Evolutionary conservation across 2,329 filamentous ascomycete species (phyloP).

Genomic region (Chrysosporium queenslandicum): DNA sequence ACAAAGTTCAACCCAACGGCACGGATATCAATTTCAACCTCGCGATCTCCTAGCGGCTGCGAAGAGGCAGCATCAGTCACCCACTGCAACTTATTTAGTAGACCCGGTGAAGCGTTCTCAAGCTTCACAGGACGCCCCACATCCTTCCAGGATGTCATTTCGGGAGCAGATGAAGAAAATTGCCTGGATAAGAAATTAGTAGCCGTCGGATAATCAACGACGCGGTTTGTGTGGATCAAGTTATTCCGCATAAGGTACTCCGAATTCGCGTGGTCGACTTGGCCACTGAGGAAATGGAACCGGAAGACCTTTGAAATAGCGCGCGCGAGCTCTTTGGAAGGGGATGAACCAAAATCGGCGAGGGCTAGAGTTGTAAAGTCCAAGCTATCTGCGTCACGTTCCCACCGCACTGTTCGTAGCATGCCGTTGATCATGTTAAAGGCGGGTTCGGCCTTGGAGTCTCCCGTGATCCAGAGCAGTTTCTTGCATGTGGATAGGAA

Average conservation of each 20-base stretch:
- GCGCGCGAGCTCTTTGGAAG: slow-evolving; percentile 7
- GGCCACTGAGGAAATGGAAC: slow-evolving; percentile 9
- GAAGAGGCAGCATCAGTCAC: not conserved
- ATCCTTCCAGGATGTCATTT: slow-evolving; percentile 3
- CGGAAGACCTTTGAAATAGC: slow-evolving; percentile 20
- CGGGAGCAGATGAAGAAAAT: not conserved
- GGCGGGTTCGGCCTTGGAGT: slow-evolving; percentile 23
- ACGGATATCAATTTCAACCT: slow-evolving; percentile 22
- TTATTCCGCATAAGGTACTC: slow-evolving; percentile 20
- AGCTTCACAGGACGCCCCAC: slow-evolving; percentile 7
- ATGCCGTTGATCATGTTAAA: slow-evolving; percentile 28
- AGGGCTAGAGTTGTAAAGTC: slow-evolving; percentile 22
- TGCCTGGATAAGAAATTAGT: slow-evolving; percentile 10
- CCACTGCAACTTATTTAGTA: slow-evolving; percentile 10
- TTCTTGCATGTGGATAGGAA: slow-evolving; percentile 22
- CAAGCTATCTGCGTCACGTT: slow-evolving; percentile 25
- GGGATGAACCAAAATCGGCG: slow-evolving; percentile 7
- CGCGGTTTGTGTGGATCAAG: slow-evolving; percentile 20
- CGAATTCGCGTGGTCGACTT: slow-evolving; percentile 16
- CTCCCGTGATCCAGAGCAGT: slow-evolving; percentile 31
- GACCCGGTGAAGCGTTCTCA: slow-evolving; percentile 3
- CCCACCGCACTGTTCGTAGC: slow-evolving; percentile 27
- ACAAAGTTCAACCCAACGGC: slow-evolving; percentile 22
- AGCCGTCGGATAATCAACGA: slow-evolving; percentile 17
- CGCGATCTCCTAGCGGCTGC: slow-evolving; percentile 7